Percentiles rank a stretch among this genome's conserved stretches.
phyloP scores from a whole-genome alignment of 2,329 filamentous ascomycete genomes.

The Emmonsiellopsis sp. region DNA sequence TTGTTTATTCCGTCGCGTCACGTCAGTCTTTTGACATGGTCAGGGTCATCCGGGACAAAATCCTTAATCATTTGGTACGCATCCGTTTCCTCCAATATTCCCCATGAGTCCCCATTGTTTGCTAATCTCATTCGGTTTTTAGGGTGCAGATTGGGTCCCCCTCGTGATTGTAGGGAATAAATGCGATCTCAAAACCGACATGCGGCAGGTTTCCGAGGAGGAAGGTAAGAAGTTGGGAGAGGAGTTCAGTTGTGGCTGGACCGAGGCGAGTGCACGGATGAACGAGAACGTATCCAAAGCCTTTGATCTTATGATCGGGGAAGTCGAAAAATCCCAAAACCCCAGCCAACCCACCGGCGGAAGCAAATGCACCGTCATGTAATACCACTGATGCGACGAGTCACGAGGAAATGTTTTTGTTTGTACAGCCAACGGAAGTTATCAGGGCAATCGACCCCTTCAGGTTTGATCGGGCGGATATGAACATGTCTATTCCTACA shows the following conservation, averaged over 20 bases:
- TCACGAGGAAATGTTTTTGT: neutral
- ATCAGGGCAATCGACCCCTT: neutral
- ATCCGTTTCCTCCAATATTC: neutral
- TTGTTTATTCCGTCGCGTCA: slow-evolving; percentile 95
- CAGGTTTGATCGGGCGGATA: neutral
- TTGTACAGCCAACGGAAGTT: neutral
- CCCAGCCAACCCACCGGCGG: slow-evolving; percentile 73
- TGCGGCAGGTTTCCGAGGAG: slow-evolving; percentile 79
- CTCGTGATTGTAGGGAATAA: slow-evolving; percentile 97
- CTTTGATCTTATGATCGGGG: slow-evolving; percentile 87
- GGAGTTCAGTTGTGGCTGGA: slow-evolving; percentile 86
- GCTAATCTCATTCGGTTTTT: slow-evolving; percentile 2
- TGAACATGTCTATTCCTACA: neutral
- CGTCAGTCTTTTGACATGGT: slow-evolving; percentile 97
- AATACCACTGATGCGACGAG: neutral
- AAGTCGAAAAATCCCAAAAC: slow-evolving; percentile 92
- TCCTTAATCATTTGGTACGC: slow-evolving; percentile 83
- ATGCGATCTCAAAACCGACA: slow-evolving; percentile 83
- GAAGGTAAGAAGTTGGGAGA: slow-evolving; percentile 78
- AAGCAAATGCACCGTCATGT: slow-evolving; percentile 83
- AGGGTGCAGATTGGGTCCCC: slow-evolving; percentile 88
- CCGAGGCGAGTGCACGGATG: slow-evolving; percentile 86
- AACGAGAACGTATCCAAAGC: slow-evolving; percentile 89
- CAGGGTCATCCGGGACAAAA: slow-evolving; percentile 90
- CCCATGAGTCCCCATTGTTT: neutral